Conservation (phyloP, 73 alveolate genomes). For the Tetrahymena elliotti region DNA sequence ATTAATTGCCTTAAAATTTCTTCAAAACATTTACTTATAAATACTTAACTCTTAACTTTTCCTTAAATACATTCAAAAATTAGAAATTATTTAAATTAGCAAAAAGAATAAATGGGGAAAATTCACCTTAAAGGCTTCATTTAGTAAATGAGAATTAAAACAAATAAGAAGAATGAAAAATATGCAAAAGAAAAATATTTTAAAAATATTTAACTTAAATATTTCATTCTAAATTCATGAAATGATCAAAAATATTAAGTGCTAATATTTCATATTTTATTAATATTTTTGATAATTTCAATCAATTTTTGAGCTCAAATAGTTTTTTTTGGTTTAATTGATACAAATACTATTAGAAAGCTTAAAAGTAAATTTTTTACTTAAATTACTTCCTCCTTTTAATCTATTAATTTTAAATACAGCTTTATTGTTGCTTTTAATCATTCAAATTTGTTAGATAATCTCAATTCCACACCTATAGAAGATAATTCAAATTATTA, state of each 20-base stretch:
- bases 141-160: background rate
- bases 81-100: background rate
- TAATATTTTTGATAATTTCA: too few species aligned
- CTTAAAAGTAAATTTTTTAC: background rate
- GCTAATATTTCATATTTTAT: background rate
- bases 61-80: too few species aligned
- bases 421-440: background rate
- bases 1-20: background rate
- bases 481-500: background rate
- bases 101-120: background rate
- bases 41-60: background rate
- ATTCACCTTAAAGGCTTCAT: background rate
- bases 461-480: background rate
- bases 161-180: too few species aligned
- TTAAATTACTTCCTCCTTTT: background rate
- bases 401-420: too few species aligned
- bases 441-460: too few species aligned
- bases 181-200: too few species aligned
- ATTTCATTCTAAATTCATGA: too few species aligned
- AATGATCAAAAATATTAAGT: too few species aligned
- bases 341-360: background rate
- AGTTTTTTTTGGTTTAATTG: background rate
- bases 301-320: background rate
- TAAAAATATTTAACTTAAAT: too few species aligned
- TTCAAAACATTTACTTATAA: background rate